A percentile compares a stretch with the other conserved stretches of the same genome.
phyloP scores from a whole-genome alignment of 1,284 basidiomycete species.

The Phellopilus nigrolimitatus region DNA sequence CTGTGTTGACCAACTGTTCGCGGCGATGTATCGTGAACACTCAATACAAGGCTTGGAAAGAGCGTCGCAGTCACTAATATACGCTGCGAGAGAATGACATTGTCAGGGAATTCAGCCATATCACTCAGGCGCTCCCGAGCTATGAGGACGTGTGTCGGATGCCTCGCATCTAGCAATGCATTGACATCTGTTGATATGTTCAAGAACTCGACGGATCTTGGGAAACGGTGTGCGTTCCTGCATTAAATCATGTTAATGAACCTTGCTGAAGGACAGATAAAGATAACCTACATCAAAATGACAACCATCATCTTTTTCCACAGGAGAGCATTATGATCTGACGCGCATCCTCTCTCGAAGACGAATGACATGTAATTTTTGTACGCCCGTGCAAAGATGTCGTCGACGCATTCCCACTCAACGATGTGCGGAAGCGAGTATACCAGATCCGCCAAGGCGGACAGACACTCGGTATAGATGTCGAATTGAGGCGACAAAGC shows the following conservation, averaged over 20 bases:
- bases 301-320: background rate
- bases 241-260: background rate
- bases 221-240: background rate
- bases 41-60: background rate
- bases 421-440: slow-evolving; percentile 1
- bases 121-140: background rate
- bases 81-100: background rate
- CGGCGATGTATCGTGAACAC: background rate
- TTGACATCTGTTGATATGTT: background rate
- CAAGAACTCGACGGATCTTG: background rate
- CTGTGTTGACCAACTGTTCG: background rate
- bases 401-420: slow-evolving; percentile 4
- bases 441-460: background rate
- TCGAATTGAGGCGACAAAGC: background rate
- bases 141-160: background rate
- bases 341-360: background rate
- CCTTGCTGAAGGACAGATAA: background rate
- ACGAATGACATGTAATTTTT: background rate
- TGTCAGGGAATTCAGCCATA: background rate
- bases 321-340: background rate
- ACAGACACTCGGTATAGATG: background rate
- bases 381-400: background rate
- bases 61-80: background rate
- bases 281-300: background rate
- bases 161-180: background rate